phyloP scores from a whole-genome alignment of 2,329 filamentous ascomycete genomes.

The Fusarium caatingaense region DNA sequence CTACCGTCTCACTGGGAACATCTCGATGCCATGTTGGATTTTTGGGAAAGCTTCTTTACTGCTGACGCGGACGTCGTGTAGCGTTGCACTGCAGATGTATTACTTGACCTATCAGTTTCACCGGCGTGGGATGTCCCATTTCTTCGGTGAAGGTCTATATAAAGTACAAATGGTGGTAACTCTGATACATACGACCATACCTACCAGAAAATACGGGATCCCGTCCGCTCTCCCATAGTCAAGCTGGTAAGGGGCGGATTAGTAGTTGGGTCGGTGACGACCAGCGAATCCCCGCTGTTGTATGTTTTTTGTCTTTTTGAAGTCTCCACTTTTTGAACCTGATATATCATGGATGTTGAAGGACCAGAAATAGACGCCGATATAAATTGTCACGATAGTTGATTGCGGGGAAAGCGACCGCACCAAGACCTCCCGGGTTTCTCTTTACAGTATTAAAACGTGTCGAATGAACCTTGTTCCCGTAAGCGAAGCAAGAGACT shows the following conservation, averaged over 20 bases:
- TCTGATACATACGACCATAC: constrained; percentile 22
- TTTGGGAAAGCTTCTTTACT: constrained; percentile 2
- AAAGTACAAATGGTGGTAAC: accelerated
- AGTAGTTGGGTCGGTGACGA: too few species aligned
- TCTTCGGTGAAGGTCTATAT: neutral
- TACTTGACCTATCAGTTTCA: constrained; percentile 14
- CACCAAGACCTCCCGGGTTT: neutral
- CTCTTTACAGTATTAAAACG: neutral
- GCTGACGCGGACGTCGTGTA: constrained; percentile 22
- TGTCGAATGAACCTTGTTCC: neutral
- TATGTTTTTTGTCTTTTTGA: neutral
- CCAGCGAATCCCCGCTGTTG: neutral
- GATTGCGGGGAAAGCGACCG: constrained; percentile 20
- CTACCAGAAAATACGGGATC: constrained; percentile 26
- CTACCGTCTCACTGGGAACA: neutral
- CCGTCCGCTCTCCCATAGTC: constrained; percentile 24
- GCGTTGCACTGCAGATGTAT: constrained; percentile 18
- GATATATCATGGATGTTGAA: neutral
- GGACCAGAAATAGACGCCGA: constrained; percentile 5
- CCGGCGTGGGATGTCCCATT: neutral
- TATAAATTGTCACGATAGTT: constrained; percentile 14
- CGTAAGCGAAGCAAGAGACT: neutral
- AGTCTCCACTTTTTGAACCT: neutral
- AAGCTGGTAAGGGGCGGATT: too few species aligned
- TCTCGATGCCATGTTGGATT: neutral